Evolutionary conservation across 78 protist species (phyloP).

Genomic region (Dictyostelium intermedium): DNA sequence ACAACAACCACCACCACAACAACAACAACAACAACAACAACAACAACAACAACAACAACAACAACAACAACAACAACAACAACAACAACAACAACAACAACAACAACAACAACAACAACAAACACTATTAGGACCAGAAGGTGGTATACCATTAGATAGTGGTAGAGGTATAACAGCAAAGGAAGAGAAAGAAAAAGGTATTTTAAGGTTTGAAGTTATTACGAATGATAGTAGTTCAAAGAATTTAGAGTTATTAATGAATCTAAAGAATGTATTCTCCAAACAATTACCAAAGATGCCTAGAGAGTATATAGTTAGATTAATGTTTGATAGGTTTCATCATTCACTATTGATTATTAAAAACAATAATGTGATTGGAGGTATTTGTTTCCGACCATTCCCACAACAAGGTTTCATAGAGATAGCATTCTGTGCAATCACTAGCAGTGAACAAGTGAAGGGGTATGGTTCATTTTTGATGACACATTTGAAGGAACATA

Average conservation of each 20-base stretch:
- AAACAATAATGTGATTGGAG: constrained; percentile 87
- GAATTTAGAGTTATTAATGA: constrained; percentile 34
- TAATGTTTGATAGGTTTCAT: constrained; percentile 78
- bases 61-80: not conserved
- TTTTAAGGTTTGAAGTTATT: constrained; percentile 59
- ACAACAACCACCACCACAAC: not conserved
- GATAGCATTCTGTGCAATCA: constrained; percentile 95
- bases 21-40: no score
- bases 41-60: not conserved
- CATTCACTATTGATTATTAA: constrained; percentile 60
- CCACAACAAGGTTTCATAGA: constrained; percentile 85
- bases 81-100: not conserved
- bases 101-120: not conserved
- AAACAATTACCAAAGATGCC: constrained; percentile 97
- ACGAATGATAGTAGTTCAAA: constrained; percentile 20
- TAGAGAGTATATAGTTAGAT: constrained; percentile 89
- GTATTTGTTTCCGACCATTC: constrained; percentile 92
- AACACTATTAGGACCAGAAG: constrained; percentile 15
- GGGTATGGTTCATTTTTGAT: constrained; percentile 95
- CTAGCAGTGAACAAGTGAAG: constrained; percentile 82
- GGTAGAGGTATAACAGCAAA: constrained; percentile 19
- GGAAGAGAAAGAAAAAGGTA: constrained; percentile 56
- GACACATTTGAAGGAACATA: constrained; percentile 92
- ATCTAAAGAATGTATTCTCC: constrained; percentile 84
- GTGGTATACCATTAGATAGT: not conserved